Conservation (phyloP, 805 yeast species). For the Wickerhamiella parazyma region DNA sequence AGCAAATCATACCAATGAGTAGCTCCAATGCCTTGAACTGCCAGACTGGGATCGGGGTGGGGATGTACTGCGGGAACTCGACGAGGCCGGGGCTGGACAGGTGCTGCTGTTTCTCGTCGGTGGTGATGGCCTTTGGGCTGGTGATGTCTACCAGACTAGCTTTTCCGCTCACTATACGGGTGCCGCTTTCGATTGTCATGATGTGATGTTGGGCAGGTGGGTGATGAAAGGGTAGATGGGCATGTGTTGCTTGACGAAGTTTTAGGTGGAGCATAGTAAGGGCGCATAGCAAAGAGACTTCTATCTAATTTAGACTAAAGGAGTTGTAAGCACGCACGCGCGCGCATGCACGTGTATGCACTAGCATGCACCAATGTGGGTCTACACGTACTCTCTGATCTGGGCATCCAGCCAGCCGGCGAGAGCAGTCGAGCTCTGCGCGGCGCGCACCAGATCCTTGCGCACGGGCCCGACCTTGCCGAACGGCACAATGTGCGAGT, state of each 20-base stretch:
- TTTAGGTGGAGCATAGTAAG: no score
- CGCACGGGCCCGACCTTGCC: conserved; percentile 30
- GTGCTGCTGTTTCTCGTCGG: background rate
- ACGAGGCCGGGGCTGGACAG: background rate
- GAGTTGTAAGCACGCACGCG: no score
- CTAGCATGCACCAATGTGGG: no score
- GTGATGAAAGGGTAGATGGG: no score
- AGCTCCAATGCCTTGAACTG: background rate
- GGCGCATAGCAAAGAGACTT: no score
- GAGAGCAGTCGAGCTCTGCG: conserved; percentile 15
- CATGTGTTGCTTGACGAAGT: no score
- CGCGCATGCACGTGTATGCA: no score
- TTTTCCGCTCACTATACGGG: background rate
- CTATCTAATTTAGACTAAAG: no score
- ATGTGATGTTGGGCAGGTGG: background rate
- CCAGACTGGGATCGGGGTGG: background rate
- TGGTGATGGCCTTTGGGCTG: background rate
- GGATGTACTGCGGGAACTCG: background rate
- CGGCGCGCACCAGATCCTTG: conserved; percentile 27
- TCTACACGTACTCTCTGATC: background rate
- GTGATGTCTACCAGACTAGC: background rate
- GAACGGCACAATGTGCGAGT: conserved; percentile 30
- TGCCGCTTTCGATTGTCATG: background rate
- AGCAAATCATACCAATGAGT: background rate
- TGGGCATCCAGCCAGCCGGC: background rate